phyloP scores from a whole-genome alignment of 1,284 basidiomycete genomes.

The Xerocomus amazonicus region DNA sequence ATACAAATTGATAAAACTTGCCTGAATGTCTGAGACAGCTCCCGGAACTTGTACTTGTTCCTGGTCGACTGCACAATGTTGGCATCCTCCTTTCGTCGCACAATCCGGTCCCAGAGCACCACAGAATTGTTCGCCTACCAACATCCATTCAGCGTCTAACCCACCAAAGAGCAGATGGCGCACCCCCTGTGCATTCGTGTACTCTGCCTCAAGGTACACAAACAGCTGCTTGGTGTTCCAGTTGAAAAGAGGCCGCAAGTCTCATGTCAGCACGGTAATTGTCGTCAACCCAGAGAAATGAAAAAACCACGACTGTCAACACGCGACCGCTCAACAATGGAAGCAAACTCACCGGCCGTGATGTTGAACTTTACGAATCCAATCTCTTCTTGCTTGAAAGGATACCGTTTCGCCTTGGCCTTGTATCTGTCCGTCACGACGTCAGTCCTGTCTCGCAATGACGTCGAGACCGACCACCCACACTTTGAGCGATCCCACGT shows the following conservation, averaged over 20 bases:
- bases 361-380: conserved; percentile 77
- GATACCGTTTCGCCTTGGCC: conserved; percentile 53
- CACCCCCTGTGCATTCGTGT: conserved; percentile 68
- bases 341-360: conserved; percentile 54
- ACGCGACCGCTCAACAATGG: conserved; percentile 23
- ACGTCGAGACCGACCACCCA: conserved; percentile 35
- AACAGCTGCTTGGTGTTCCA: conserved; percentile 97
- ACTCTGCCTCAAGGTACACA: conserved; percentile 79
- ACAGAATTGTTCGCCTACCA: conserved; percentile 73
- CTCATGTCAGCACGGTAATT: conserved; percentile 39
- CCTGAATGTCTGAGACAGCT: conserved; percentile 66
- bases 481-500: conserved; percentile 67
- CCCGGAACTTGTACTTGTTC: conserved; percentile 85
- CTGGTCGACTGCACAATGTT: conserved; percentile 48
- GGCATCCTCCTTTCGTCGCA: conserved; percentile 74
- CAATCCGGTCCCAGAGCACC: conserved; percentile 89
- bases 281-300: conserved; percentile 17
- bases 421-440: conserved; percentile 40
- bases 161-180: conserved; percentile 28
- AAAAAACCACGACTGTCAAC: conserved; percentile 26
- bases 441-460: conserved; percentile 17
- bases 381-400: conserved; percentile 61
- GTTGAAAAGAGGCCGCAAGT: conserved; percentile 78
- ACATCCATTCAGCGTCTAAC: neutral
- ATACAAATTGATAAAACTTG: conserved; percentile 42